Percentiles rank a stretch among this genome's conserved stretches.
phyloP scores from a whole-genome alignment of 140 eudicot species.

The Flaveria floridana region DNA sequence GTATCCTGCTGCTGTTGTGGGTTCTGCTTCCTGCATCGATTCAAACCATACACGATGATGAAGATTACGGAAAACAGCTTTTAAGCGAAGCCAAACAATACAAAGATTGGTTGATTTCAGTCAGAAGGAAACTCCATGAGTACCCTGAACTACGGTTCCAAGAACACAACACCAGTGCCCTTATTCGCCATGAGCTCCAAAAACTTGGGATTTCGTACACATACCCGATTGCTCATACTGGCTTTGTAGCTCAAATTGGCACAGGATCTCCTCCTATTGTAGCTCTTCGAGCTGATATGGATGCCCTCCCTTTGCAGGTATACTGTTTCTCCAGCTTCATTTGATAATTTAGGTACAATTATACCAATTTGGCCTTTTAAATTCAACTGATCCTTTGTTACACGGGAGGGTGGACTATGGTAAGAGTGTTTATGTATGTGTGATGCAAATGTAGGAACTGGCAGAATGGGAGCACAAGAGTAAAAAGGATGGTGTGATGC shows the following conservation, averaged over 20 bases:
- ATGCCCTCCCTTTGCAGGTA: slow-evolving; percentile 87
- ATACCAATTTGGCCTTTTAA: too few relatives aligned
- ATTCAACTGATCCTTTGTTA: too few relatives aligned
- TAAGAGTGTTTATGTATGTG: background rate
- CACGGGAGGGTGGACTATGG: too few relatives aligned
- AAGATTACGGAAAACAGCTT: slow-evolving; percentile 34
- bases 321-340: background rate
- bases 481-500: slow-evolving; percentile 73
- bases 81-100: slow-evolving; percentile 46
- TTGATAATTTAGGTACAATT: too few relatives aligned
- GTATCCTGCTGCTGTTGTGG: slow-evolving; percentile 22
- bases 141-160: slow-evolving; percentile 73
- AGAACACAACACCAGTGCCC: slow-evolving; percentile 77
- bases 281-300: slow-evolving; percentile 88
- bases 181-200: slow-evolving; percentile 61
- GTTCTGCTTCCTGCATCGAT: background rate
- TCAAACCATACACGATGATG: slow-evolving; percentile 21
- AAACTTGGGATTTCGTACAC: slow-evolving; percentile 57
- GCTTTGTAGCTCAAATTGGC: slow-evolving; percentile 79
- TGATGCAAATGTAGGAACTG: slow-evolving; percentile 49
- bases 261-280: slow-evolving; percentile 67
- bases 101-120: slow-evolving; percentile 67
- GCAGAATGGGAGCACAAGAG: slow-evolving; percentile 95
- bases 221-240: slow-evolving; percentile 70
- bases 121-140: slow-evolving; percentile 74